Base-by-base conservation (phyloP, 1,284 basidiomycete species). In the Puccinia horiana region DNA sequence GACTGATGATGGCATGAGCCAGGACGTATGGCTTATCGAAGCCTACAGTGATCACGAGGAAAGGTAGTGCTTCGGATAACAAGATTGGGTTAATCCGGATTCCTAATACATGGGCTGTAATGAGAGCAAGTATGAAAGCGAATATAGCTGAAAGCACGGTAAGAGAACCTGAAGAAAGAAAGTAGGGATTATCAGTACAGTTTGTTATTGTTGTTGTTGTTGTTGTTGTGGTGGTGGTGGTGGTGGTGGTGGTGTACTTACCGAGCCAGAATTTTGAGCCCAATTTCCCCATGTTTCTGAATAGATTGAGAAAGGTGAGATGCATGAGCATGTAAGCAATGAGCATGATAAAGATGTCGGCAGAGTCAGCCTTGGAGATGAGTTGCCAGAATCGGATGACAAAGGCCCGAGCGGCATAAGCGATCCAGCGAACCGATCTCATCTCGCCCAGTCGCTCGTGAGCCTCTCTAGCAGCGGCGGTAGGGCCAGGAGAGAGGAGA, bases 21-120 rank as follows among this genome's bases (percentile, higher is more conserved):
- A 99, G 91, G 16, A 94, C 91, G 83, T 96, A 92, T 0, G 96
- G 96, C 88, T 99, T 99, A 88, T 99, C 96, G 86, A 98, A 99
- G 18, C 96, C 96, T 82, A 99, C 92, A 0, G 94, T 96, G 87
- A 97, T 97, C 63, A 99, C 96, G 54, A 99, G 90, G 91, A 99
- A 99, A 0, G 96, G 96, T 1, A 99, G 90, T 0, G 96, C 96
- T 87, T 99, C 97, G 20, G 94, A 95, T 47, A 99, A 90, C 23
- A 93, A 92, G 82, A 99, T 92, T 1, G 94, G 94, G 87, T 99
- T 95, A 85, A 99, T 92, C 9, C 92, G 92, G 80, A 99, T 94
- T 84, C 91, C 90, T 83, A 97, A 89, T 69, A 92, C 90, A 87
- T 93, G 92, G 2, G 95, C 94, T 44, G 94, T 89, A 23, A 96